phyloP scores from a whole-genome alignment of 108 stramenopile species.

The Pseudonitzschia delicatissima region DNA sequence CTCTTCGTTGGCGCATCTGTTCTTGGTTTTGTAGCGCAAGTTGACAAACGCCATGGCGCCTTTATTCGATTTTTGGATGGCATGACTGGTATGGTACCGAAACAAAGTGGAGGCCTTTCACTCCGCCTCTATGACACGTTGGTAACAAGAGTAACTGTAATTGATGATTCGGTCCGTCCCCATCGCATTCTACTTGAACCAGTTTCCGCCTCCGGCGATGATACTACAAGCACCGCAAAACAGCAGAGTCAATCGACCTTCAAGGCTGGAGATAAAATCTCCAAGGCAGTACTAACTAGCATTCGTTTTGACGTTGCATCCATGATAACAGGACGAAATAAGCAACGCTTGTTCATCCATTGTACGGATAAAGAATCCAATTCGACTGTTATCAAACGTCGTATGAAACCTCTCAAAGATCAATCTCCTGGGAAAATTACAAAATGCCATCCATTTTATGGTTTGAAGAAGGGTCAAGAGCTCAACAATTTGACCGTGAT shows the following conservation, averaged over 20 bases:
- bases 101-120: constrained; percentile 70
- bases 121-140: constrained; percentile 61
- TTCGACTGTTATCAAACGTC: constrained; percentile 20
- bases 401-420: constrained; percentile 34
- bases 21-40: constrained; percentile 63
- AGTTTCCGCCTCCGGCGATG: constrained; percentile 17
- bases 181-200: constrained; percentile 61
- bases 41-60: constrained; percentile 74
- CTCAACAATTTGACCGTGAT: constrained; percentile 54
- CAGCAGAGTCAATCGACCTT: constrained; percentile 1
- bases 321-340: constrained; percentile 23
- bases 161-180: constrained; percentile 63
- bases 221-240: not conserved
- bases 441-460: constrained; percentile 74
- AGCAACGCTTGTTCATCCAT: constrained; percentile 57
- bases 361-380: constrained; percentile 61
- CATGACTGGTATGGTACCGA: constrained; percentile 78
- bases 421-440: constrained; percentile 33
- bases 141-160: constrained; percentile 57
- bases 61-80: constrained; percentile 82
- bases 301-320: constrained; percentile 55
- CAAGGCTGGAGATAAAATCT: constrained; percentile 57
- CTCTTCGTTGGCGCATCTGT: constrained; percentile 69
- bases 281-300: constrained; percentile 47
- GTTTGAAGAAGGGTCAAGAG: constrained; percentile 46